phyloP scores from a whole-genome alignment of 768 basidiomycete genomes.

The Lentinus brumalis region DNA sequence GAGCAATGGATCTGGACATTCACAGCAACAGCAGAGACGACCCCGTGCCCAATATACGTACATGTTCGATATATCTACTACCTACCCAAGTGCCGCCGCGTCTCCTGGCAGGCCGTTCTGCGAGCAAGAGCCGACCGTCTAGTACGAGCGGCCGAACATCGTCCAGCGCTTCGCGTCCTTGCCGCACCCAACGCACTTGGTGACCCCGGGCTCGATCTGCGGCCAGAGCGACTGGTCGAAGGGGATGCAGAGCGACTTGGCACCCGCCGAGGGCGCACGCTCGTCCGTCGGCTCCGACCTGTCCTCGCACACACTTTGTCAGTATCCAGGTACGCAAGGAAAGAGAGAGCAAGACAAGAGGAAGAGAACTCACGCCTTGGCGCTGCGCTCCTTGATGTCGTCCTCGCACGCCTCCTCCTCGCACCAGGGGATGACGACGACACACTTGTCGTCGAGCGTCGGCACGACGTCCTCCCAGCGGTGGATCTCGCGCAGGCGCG shows the following conservation, averaged over 20 bases:
- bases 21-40: not conserved
- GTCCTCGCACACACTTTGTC: conserved; percentile 13
- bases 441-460: conserved; percentile 82
- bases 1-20: not conserved
- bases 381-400: conserved; percentile 95
- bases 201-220: conserved; percentile 78
- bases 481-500: conserved; percentile 69
- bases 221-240: conserved; percentile 88
- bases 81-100: not conserved
- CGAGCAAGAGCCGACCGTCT: conserved; percentile 21
- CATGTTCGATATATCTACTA: not conserved
- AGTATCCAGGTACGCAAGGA: not conserved
- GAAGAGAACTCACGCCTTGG: conserved; percentile 63
- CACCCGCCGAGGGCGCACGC: conserved; percentile 95
- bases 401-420: conserved; percentile 93
- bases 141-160: conserved; percentile 92
- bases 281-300: conserved; percentile 90
- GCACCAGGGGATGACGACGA: conserved; percentile 95
- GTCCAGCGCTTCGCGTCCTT: conserved; percentile 93
- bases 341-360: not conserved
- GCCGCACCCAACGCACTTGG: conserved; percentile 89
- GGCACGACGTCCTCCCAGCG: conserved; percentile 95
- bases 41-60: not conserved
- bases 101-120: not conserved
- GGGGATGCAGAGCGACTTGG: conserved; percentile 95